phyloP scores from a whole-genome alignment of 345 rosid species.

The Aethionema arabicum region DNA sequence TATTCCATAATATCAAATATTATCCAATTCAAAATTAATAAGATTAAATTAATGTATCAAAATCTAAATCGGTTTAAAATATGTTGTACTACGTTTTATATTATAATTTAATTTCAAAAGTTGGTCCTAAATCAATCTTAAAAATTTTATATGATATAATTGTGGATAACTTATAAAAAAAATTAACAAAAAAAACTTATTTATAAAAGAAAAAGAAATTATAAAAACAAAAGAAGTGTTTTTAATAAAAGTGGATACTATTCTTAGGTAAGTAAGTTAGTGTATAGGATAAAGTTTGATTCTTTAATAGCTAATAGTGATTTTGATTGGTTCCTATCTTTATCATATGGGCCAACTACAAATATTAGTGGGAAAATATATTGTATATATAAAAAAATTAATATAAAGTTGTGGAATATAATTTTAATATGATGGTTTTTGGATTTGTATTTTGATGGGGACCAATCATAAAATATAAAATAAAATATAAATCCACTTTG shows the following conservation, averaged over 20 bases:
- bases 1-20: slow-evolving; percentile 1
- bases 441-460: slow-evolving; percentile 22
- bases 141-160: no score
- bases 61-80: no score
- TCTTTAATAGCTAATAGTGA: slow-evolving; percentile 20
- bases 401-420: slow-evolving; percentile 26
- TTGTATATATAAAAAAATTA: slow-evolving; percentile 8
- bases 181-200: no score
- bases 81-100: no score
- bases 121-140: no score
- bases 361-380: slow-evolving; percentile 27
- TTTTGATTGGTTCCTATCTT: slow-evolving; percentile 24
- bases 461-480: slow-evolving; percentile 20
- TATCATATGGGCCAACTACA: slow-evolving; percentile 35
- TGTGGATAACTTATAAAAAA: no score
- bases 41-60: no score
- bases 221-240: background rate
- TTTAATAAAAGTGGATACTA: slow-evolving; percentile 5
- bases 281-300: slow-evolving; percentile 19
- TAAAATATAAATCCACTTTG: slow-evolving; percentile 15
- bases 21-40: background rate
- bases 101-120: no score
- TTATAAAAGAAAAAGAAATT: no score
- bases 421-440: slow-evolving; percentile 13
- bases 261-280: slow-evolving; percentile 27